Base-by-base conservation (phyloP, 768 basidiomycete genomes). In the Sarcomyxa edulis region DNA sequence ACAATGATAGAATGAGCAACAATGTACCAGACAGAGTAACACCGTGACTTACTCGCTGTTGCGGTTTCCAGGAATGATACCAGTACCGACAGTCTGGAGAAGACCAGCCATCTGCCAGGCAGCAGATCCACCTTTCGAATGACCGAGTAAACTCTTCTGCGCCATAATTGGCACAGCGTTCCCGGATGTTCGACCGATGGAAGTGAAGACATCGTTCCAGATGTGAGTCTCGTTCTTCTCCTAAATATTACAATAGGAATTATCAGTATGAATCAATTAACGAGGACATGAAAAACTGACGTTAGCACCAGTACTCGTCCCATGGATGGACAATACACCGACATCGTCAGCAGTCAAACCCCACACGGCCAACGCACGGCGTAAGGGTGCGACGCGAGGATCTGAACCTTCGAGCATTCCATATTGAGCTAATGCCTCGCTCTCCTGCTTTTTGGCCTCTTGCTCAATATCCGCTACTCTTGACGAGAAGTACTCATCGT, bases 91-190 rank as follows among this genome's bases (percentile, higher is more conserved):
- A 8, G 81, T 80, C 59, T 99, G 93, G 39, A 92, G 62, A 39
- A 98, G 71, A 49, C 96, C 96, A 51, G 81, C 84, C 74, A 96
- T 78, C 65, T 93, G 90, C 95, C 93, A 97, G 2, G 93, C 88
- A 39, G 95, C 95, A n/a, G 96, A 90, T 44, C 95, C 96, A 60
- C 96, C 96, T 72, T 99, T 99, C 8, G 95, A 84, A 58, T 99
- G 95, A 44, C 96, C 96, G 21, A 95, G 84, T 35, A 99, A 72
- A 59, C 86, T 91, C 76, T 99, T 99, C 63, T 98, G 96, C 2
- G 96, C 92, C 61, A 98, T 85, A 53, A 96, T 81, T 4, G 96
- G 96, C 32, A 95, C 83, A n/a, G 94, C 93, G 59, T 98, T 98
- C 38, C 96, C 95, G 26, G 82, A 78, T 6, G 91, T 89, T 45